Percentiles rank a stretch among this genome's conserved stretches.
Evolutionary conservation across 306 rosid species (phyloP).

Genomic region (Vicia sativa): DNA sequence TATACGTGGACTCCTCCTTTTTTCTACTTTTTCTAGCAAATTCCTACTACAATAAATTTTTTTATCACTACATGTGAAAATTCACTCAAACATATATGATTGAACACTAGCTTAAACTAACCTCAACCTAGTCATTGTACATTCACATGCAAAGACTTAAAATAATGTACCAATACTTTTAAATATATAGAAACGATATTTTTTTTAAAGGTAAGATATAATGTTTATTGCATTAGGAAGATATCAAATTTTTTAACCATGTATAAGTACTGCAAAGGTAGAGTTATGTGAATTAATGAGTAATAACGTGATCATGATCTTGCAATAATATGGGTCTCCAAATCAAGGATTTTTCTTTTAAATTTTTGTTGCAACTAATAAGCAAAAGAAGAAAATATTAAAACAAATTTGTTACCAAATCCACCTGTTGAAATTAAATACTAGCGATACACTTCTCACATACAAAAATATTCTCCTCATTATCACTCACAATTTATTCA

Average conservation of each 20-base stretch:
- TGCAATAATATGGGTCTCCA: slow-evolving; percentile 5
- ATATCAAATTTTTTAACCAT: slow-evolving; percentile 40
- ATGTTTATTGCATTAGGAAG: slow-evolving; percentile 44
- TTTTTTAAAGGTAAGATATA: not conserved
- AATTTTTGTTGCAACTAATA: not conserved
- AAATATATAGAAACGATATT: not conserved
- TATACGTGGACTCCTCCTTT: slow-evolving; percentile 61
- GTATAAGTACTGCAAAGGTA: slow-evolving; percentile 1
- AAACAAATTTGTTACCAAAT: not conserved
- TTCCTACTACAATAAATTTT: slow-evolving; percentile 36
- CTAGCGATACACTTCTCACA: not conserved
- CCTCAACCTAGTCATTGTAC: slow-evolving; percentile 25
- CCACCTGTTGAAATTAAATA: not conserved
- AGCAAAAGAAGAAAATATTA: slow-evolving; percentile 8
- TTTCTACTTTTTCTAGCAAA: slow-evolving; percentile 49
- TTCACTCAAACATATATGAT: not conserved
- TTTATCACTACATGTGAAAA: slow-evolving; percentile 2
- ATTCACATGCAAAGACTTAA: not conserved
- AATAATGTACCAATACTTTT: not conserved
- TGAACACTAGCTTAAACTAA: not conserved
- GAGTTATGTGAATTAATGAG: slow-evolving; percentile 17
- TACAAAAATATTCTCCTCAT: not conserved
- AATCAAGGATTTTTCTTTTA: slow-evolving; percentile 11
- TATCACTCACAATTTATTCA: not conserved
- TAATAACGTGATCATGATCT: slow-evolving; percentile 9